These are phyloP conservation scores for Cantharellus anzutake DNA, from an alignment of 768 basidiomycete genomes.

Conservation along the genomic window DNA sequence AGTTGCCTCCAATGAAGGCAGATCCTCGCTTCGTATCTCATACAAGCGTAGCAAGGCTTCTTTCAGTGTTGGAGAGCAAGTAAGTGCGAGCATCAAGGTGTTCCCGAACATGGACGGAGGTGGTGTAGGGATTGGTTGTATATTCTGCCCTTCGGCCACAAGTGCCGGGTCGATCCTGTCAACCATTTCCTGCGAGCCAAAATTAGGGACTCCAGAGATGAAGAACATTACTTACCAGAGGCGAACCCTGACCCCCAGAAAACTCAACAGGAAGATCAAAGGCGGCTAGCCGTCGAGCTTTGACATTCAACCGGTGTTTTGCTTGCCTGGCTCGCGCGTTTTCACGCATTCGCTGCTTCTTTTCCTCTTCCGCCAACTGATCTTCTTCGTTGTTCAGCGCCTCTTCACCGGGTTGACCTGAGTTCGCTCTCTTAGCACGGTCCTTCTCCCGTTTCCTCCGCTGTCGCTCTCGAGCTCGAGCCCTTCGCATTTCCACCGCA, in stretches of 20 bases:
- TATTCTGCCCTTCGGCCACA: too few relatives aligned
- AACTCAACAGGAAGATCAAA: constrained; percentile 20
- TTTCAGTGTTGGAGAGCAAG: constrained; percentile 54
- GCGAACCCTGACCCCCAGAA: too few relatives aligned
- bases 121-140: constrained; percentile 12
- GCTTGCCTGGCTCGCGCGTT: constrained; percentile 67
- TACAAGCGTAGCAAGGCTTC: constrained; percentile 54
- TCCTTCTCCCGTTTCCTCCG: constrained; percentile 58
- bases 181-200: too few relatives aligned
- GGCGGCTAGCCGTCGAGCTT: constrained; percentile 63
- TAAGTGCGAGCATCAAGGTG: constrained; percentile 55
- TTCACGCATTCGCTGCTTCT: constrained; percentile 52
- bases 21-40: constrained; percentile 59
- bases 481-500: constrained; percentile 22
- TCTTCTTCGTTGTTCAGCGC: background rate
- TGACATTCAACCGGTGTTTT: constrained; percentile 62
- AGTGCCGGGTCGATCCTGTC: too few relatives aligned
- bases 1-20: constrained; percentile 56
- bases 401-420: too few relatives aligned
- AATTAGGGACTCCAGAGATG: too few relatives aligned
- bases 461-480: constrained; percentile 76
- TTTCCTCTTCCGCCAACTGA: constrained; percentile 40
- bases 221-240: too few relatives aligned
- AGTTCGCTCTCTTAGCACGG: background rate
- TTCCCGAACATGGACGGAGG: constrained; percentile 69